Evolutionary conservation across 257 asterid species (phyloP).

Genomic region (Cruciata laevipes): DNA sequence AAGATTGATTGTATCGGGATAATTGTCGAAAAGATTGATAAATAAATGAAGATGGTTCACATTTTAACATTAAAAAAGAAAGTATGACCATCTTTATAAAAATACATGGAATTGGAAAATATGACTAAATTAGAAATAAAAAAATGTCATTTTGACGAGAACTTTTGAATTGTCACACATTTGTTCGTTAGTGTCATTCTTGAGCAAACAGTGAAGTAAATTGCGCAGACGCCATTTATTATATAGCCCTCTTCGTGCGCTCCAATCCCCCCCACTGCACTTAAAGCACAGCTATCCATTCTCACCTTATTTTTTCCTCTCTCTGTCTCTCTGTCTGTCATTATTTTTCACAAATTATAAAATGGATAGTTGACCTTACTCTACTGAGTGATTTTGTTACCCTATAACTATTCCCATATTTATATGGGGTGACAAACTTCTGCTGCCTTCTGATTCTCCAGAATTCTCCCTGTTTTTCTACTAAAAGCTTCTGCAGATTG

Average conservation of each 20-base stretch:
- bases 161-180: not conserved
- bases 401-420: slow-evolving; percentile 5
- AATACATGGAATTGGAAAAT: too few relatives aligned
- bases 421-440: slow-evolving; percentile 5
- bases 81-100: not conserved
- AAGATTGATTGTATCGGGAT: too few relatives aligned
- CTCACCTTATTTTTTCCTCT: not conserved
- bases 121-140: not conserved
- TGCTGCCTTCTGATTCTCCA: slow-evolving; percentile 13
- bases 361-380: slow-evolving; percentile 16
- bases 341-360: not conserved
- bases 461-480: slow-evolving; percentile 3
- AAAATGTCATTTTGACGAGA: not conserved
- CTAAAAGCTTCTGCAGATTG: not conserved
- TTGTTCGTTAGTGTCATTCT: not conserved
- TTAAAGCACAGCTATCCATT: slow-evolving; percentile 6
- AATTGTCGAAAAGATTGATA: too few relatives aligned
- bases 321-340: not conserved
- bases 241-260: slow-evolving; percentile 17
- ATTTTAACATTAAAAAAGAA: too few relatives aligned
- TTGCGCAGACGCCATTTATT: slow-evolving; percentile 13
- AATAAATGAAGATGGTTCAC: too few relatives aligned
- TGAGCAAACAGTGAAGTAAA: not conserved
- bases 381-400: not conserved
- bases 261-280: slow-evolving; percentile 19